Evolutionary conservation across 2,329 filamentous ascomycete genomes (phyloP).

Genomic region (Leptographium radiaticola): DNA sequence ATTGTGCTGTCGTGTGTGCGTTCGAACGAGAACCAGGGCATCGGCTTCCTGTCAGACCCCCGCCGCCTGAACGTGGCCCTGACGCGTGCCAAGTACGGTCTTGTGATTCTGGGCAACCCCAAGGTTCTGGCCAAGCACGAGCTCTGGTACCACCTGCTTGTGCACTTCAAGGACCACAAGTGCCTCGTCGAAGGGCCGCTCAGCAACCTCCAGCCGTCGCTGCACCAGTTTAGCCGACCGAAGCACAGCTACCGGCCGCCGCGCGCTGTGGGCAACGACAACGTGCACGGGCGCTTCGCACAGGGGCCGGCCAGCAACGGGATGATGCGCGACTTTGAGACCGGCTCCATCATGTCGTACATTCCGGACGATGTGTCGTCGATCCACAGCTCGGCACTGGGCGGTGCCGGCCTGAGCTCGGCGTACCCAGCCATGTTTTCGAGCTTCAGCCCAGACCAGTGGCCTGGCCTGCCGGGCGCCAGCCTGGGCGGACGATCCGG

Average conservation of each 20-base stretch:
- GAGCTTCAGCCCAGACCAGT: constrained; percentile 74
- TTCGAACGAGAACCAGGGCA: constrained; percentile 97
- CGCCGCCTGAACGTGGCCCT: constrained; percentile 94
- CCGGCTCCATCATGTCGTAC: constrained; percentile 83
- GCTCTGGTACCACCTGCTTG: constrained; percentile 86
- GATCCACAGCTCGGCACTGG: constrained; percentile 82
- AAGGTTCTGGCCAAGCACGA: constrained; percentile 97
- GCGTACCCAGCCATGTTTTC: constrained; percentile 95
- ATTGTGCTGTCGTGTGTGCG: constrained; percentile 96
- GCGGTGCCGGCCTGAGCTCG: constrained; percentile 65
- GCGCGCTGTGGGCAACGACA: constrained; percentile 51
- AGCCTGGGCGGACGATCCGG: constrained; percentile 45
- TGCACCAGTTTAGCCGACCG: constrained; percentile 88
- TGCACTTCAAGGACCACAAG: constrained; percentile 94
- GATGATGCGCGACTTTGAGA: constrained; percentile 49
- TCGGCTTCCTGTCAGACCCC: constrained; percentile 95
- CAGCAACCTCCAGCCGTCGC: constrained; percentile 87
- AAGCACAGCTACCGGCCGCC: constrained; percentile 90
- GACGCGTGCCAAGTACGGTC: constrained; percentile 90
- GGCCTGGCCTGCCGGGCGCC: constrained; percentile 69
- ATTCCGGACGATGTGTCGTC: constrained; percentile 96
- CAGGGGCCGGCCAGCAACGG: constrained; percentile 24
- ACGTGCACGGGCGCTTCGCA: constrained; percentile 6
- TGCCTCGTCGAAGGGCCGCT: constrained; percentile 92
- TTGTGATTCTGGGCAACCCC: constrained; percentile 93